Conservation (phyloP, 768 basidiomycete genomes). For the Butyriboletus loyo region DNA sequence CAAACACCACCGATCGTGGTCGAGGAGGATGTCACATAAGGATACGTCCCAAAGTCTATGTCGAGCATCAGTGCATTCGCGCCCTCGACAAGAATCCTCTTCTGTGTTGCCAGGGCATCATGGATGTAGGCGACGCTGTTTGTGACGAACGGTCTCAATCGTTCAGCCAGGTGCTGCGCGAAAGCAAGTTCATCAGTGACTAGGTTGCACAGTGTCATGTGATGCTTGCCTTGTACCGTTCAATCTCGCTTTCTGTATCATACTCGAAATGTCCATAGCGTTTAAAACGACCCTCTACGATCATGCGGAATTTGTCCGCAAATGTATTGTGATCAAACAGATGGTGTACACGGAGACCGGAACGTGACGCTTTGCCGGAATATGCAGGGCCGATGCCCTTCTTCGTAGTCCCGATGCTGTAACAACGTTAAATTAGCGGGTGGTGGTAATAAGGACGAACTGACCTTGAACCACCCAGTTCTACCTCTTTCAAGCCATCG, state of each 20-base stretch:
- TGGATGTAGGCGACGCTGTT: constrained; percentile 89
- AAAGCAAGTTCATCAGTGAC: not conserved
- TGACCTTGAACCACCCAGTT: constrained; percentile 85
- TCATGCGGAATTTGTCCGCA: constrained; percentile 86
- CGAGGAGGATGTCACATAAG: constrained; percentile 92
- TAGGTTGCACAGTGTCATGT: not conserved
- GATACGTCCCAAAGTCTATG: constrained; percentile 97
- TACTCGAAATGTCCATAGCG: constrained; percentile 98
- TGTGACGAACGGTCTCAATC: constrained; percentile 82
- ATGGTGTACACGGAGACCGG: constrained; percentile 94
- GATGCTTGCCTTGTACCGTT: constrained; percentile 77
- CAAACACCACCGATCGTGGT: constrained; percentile 94
- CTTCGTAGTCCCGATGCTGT: constrained; percentile 95
- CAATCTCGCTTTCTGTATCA: constrained; percentile 95
- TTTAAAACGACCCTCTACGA: constrained; percentile 97
- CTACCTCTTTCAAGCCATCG: constrained; percentile 96
- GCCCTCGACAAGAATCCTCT: constrained; percentile 89
- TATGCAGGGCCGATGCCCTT: constrained; percentile 98
- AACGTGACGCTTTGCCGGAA: constrained; percentile 95
- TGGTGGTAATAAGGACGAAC: constrained; percentile 1
- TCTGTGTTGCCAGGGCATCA: constrained; percentile 67
- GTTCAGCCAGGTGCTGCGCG: constrained; percentile 70
- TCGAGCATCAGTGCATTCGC: constrained; percentile 99
- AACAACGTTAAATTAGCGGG: not conserved
- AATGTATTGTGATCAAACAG: constrained; percentile 86